Evolutionary conservation across 257 asterid genomes (phyloP), one percentile per base, ranked within the genome.

Genomic region (Solanum infundibuliforme): DNA sequence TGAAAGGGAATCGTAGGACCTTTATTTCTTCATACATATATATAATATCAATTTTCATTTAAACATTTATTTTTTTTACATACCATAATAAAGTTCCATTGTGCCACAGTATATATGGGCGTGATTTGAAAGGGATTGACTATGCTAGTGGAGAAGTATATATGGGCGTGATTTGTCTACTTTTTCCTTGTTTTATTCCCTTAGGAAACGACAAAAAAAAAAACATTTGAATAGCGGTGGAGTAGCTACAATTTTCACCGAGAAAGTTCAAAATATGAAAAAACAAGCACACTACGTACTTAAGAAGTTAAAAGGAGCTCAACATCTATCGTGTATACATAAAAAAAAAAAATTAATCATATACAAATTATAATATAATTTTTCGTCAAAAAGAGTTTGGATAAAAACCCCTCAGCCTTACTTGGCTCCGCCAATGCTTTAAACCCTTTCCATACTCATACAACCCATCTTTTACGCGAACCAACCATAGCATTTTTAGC

Each of bases 311-410:
- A 8, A 60, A 60, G 23, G 5, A 58, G 25, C 18, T 48, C 21
- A 48, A 13, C 21, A 48, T 48, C 1, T 48, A 12, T 48, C 0
- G 3, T 13, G 58, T 14, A 48, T 48, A 14, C 1, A 14, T 48
- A 13, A 48, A 14, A 55, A 13, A 52, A 3, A 55, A 6, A 18
- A 48, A 14, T 18, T 55, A 55, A 55, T 3, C 2, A 55, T 52
- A 52, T 18, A 52, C 21, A 16, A 52, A 6, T 16, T 16, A 16
- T 21, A 60, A 4, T 23, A 9, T 9, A 60, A 23, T 62, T 23
- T 60, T 62, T 62, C 5, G 0, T 2, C 3, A 8, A 58, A 20
- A 55, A 55, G 0, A 20, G 0, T 7, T 58, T 23, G 1, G 0
- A 4, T 18, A 21, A 1, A 23, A 60, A 7, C 0, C 2, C 2